Percentiles rank a stretch among this genome's conserved stretches.
These are phyloP conservation scores for Phalaenopsis aphrodite DNA, from an alignment of 106 monocot genomes.

Conservation along the genomic window DNA sequence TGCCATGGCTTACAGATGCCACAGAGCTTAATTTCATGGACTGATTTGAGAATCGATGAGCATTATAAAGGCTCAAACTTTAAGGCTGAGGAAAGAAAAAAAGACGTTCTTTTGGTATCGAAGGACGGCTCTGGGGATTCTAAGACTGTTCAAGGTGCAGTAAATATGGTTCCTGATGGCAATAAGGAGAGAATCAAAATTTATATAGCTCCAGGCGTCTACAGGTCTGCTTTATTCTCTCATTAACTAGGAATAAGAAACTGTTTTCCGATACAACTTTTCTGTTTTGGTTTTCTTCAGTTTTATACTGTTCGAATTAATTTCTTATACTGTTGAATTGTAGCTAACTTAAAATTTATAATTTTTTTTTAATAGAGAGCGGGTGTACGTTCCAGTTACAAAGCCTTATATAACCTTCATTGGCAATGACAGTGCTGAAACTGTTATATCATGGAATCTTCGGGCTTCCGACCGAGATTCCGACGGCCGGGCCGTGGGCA, in stretches of 20 bases:
- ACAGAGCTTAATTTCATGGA: conserved; percentile 39
- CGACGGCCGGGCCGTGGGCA: conserved; percentile 29
- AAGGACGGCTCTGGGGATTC: conserved; percentile 57
- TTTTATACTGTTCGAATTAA: no score
- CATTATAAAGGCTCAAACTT: not conserved
- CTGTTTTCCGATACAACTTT: no score
- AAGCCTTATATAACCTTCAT: conserved; percentile 63
- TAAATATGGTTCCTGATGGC: conserved; percentile 63
- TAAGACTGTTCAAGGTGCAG: conserved; percentile 74
- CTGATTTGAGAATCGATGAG: conserved; percentile 21
- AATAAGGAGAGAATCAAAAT: conserved; percentile 67
- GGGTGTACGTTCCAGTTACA: conserved; percentile 37
- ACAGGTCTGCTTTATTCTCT: conserved; percentile 36
- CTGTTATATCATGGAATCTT: conserved; percentile 40
- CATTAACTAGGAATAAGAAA: no score
- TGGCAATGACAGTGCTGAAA: conserved; percentile 17
- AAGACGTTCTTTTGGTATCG: conserved; percentile 45
- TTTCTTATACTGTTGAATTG: no score
- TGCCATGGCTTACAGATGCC: not conserved
- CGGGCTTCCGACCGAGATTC: conserved; percentile 43
- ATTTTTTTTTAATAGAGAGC: conserved; percentile 32
- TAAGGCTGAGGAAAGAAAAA: not conserved
- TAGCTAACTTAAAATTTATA: not conserved
- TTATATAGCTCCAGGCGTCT: conserved; percentile 47
- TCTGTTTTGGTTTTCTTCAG: no score